These are phyloP conservation scores for Seiridium cupressi DNA, from an alignment of 2,329 filamentous ascomycete genomes.

Conservation along the genomic window DNA sequence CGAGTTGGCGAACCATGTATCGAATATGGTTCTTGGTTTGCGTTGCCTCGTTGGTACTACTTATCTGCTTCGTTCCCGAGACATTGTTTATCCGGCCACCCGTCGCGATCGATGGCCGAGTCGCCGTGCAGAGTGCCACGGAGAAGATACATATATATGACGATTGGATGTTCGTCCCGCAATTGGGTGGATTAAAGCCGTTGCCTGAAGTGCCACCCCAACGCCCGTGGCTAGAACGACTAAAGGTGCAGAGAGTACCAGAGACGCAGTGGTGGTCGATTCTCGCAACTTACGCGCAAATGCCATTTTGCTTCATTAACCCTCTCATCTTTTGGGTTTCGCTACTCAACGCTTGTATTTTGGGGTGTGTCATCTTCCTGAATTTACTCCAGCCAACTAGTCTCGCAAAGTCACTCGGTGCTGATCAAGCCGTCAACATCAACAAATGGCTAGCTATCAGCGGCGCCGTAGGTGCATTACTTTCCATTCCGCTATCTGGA, in stretches of 20 bases:
- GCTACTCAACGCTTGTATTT: slow-evolving; percentile 17
- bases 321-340: slow-evolving; percentile 25
- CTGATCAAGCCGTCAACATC: slow-evolving; percentile 4
- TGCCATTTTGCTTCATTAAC: slow-evolving; percentile 21
- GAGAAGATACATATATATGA: slow-evolving; percentile 36
- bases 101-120: slow-evolving; percentile 37
- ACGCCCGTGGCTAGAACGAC: slow-evolving; percentile 2
- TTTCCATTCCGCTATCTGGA: slow-evolving; percentile 13
- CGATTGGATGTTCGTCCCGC: slow-evolving; percentile 24
- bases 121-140: slow-evolving; percentile 33
- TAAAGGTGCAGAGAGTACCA: slow-evolving; percentile 9
- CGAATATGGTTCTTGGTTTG: slow-evolving; percentile 25
- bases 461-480: slow-evolving; percentile 14
- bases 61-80: slow-evolving; percentile 30
- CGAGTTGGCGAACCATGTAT: slow-evolving; percentile 32
- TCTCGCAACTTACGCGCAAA: slow-evolving; percentile 18
- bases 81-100: slow-evolving; percentile 39
- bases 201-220: slow-evolving; percentile 3
- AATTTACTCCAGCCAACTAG: slow-evolving; percentile 13
- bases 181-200: slow-evolving; percentile 12
- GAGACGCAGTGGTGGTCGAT: slow-evolving; percentile 12
- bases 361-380: slow-evolving; percentile 15
- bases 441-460: slow-evolving; percentile 12
- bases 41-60: slow-evolving; percentile 22
- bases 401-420: not conserved